Base-by-base conservation (phyloP, 2,329 filamentous ascomycete species). In the Hypoxylon sp. region DNA sequence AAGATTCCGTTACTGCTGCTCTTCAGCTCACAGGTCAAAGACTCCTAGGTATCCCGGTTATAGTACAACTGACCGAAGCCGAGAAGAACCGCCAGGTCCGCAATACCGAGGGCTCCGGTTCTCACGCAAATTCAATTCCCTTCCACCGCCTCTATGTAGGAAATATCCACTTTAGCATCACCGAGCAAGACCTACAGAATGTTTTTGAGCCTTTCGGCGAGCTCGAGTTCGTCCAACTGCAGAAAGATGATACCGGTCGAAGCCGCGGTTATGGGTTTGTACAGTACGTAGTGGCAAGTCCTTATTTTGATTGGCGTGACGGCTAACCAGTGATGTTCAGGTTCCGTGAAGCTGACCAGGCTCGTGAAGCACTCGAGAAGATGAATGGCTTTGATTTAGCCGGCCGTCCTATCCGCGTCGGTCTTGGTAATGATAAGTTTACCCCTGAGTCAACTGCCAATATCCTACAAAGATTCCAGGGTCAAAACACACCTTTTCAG, bases 321-420 rank as follows among this genome's bases (percentile, higher is more conserved):
- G 50, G 61, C 80, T 85, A 72, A 85, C 74, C 41, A 44, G 0
- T 8, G 19, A 49, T n/a, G 7, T 3, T 7, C 65, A 97, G 93
- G 76, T 97, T 96, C 80, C 90, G 91, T 74, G 92, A 98, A 75
- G 93, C 94, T 62, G 88, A 88, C 68, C 89, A 97, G 79, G 95
- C 95, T 75, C 92, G 94, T 76, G 92, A 97, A 78, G 96, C 95
- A 65, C 84, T 99, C 68, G 93, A 97, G 79, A 97, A 97, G 81
- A 97, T 99, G 94, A 99, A 99, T 80, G 94, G 94, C 69, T 99
- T 98, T 82, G 95, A 98, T 81, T 89, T 99, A 72, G 95, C 95
- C 74, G 94, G 94, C 80, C 94, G 95, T 77, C 93, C 94, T 68
- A 98, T 99, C 78, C 93, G 95, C 77, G 96, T 99, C 79, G 95